Percentiles rank a stretch among this genome's conserved stretches.
Evolutionary conservation across 495 filamentous ascomycete genomes (phyloP).

Genomic region (Penicillium cataractarum): DNA sequence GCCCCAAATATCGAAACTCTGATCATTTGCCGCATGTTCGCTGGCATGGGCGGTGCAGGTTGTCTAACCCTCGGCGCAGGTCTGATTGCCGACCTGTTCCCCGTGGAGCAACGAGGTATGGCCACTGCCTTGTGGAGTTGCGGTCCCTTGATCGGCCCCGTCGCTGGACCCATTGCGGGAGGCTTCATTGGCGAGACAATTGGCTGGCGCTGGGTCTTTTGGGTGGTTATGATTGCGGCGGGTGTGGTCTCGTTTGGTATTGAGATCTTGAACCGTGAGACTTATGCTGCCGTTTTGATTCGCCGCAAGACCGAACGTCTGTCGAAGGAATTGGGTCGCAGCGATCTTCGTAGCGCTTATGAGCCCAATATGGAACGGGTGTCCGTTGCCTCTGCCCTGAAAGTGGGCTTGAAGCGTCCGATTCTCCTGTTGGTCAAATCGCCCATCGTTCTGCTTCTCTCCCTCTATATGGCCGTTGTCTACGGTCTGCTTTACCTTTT

Average conservation of each 20-base stretch:
- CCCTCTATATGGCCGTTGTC: slow-evolving; percentile 62
- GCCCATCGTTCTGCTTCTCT: slow-evolving; percentile 55
- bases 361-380: not conserved
- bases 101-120: slow-evolving; percentile 56
- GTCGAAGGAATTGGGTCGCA: slow-evolving; percentile 43
- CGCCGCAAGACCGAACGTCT: slow-evolving; percentile 50
- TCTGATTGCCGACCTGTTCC: slow-evolving; percentile 63
- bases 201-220: slow-evolving; percentile 66
- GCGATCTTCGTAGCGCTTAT: slow-evolving; percentile 47
- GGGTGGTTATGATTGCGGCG: slow-evolving; percentile 58
- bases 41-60: slow-evolving; percentile 62
- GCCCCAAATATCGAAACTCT: slow-evolving; percentile 59
- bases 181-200: slow-evolving; percentile 56
- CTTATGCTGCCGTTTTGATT: slow-evolving; percentile 54
- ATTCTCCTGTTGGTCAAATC: slow-evolving; percentile 48
- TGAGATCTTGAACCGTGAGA: slow-evolving; percentile 55
- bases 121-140: slow-evolving; percentile 61
- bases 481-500: slow-evolving; percentile 72
- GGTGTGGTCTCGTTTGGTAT: slow-evolving; percentile 43
- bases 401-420: slow-evolving; percentile 47
- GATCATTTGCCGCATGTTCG: slow-evolving; percentile 67
- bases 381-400: slow-evolving; percentile 24
- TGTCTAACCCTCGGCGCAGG: slow-evolving; percentile 51
- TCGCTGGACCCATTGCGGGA: slow-evolving; percentile 56
- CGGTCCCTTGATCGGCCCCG: slow-evolving; percentile 55